Conservation (phyloP, 352 stramenopile species). For the Pythium aphanidermatum region DNA sequence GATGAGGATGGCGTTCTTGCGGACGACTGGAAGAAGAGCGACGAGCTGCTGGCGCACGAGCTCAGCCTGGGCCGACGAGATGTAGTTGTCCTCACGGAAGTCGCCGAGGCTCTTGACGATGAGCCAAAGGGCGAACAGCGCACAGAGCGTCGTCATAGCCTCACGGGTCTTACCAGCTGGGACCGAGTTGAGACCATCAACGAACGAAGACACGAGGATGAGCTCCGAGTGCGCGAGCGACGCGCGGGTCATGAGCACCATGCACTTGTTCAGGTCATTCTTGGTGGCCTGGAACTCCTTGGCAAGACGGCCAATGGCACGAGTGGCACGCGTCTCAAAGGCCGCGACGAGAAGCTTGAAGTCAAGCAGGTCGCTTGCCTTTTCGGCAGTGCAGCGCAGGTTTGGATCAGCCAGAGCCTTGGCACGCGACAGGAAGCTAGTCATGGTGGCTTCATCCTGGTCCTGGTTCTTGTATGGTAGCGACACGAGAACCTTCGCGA, state of each 20-base stretch:
- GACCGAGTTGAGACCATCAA: conserved; percentile 19
- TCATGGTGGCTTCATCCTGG: background rate
- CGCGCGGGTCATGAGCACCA: conserved; percentile 45
- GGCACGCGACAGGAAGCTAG: conserved; percentile 28
- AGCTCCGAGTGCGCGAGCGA: conserved; percentile 45
- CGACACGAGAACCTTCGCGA: conserved; percentile 39
- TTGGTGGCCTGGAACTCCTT: conserved; percentile 34
- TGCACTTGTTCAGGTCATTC: conserved; percentile 42
- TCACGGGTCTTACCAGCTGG: conserved; percentile 23
- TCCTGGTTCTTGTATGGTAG: conserved; percentile 11
- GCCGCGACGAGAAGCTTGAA: conserved; percentile 30
- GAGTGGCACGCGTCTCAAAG: conserved; percentile 32
- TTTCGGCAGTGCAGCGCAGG: conserved; percentile 31
- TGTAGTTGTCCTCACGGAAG: conserved; percentile 52
- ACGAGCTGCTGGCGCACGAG: conserved; percentile 29
- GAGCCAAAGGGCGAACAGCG: conserved; percentile 40
- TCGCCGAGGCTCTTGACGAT: conserved; percentile 40
- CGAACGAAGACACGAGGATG: conserved; percentile 34
- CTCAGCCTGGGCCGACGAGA: conserved; percentile 38
- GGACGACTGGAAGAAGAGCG: conserved; percentile 27
- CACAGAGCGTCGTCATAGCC: conserved; percentile 27
- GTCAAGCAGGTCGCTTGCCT: conserved; percentile 26
- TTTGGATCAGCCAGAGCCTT: conserved; percentile 23
- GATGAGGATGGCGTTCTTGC: conserved; percentile 40
- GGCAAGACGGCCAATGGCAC: conserved; percentile 23